Base-by-base conservation (phyloP, 2,329 filamentous ascomycete species). In the Beauveria sp. region DNA sequence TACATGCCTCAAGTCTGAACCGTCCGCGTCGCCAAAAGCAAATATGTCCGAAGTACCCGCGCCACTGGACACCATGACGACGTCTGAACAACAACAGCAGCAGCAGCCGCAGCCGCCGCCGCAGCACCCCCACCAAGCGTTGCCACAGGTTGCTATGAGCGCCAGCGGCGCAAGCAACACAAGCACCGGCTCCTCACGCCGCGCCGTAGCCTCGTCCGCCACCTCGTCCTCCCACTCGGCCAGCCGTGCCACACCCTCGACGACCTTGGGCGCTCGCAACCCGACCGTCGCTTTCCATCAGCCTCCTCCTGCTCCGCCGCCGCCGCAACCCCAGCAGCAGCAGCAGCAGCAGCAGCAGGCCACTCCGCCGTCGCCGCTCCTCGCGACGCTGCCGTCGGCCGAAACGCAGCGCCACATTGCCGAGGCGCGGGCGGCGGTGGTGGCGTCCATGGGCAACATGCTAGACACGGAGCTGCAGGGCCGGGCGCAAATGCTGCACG, bases 401-500 rank as follows among this genome's bases (percentile, higher is more conserved):
- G 71, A 76, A 56, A 74, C 78, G 55, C 75, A 78, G 68, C 75
- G 75, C 7, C 77, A 80, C 68, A 77, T 85, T 22, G 72, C 78
- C 54, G 80, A 85, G 69, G 84, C 85, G 44, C 83, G 84, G 64
- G 72, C 76, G 34, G 84, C 83, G 9, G 77, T 88, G 57, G 77
- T 86, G 40, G 85, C 84, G 24, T 82, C 81, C 52, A 80, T 92
- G 57, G 86, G 87, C 68, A 87, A 88, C 71, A 83, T 86, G 67
- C 79, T 92, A 66, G 87, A 91, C 76, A 76, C 80, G 51, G 82
- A 88, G 68, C 82, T 92, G 55, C 82, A 84, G 66, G 81, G 82
- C 61, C 87, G 89, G 63, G 90, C 89, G 18, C 73, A 79, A 18
- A 82, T 86, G 65, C 79, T 94, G 56, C 89, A 93, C 76, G 73